Evolutionary conservation across 129 eudicot species (phyloP).

Genomic region (Centrapalus pauciflorus): DNA sequence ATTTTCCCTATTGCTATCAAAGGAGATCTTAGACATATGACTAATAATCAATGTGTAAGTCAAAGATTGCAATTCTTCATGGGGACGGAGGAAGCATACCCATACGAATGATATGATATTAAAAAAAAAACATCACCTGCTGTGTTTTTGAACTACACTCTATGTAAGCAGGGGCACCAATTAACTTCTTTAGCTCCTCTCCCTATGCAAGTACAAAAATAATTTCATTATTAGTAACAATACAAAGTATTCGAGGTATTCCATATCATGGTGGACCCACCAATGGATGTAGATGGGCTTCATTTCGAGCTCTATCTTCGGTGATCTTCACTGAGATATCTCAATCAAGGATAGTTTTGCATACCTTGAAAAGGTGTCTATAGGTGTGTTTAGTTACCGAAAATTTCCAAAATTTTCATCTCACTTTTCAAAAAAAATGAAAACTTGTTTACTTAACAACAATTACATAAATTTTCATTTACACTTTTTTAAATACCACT

Average conservation of each 20-base stretch:
- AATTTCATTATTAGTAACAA: not conserved
- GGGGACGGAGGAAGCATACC: not conserved
- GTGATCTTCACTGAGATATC: no score
- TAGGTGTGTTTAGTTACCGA: no score
- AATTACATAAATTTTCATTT: no score
- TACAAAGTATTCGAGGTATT: not conserved
- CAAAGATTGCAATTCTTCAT: not conserved
- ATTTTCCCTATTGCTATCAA: not conserved
- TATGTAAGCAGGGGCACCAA: conserved; percentile 84
- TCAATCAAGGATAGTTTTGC: no score
- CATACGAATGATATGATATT: not conserved
- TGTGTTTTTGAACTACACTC: conserved; percentile 95
- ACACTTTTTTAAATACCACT: no score
- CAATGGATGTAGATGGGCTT: no score
- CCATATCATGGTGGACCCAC: not conserved
- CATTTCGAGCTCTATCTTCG: no score
- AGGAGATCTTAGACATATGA: not conserved
- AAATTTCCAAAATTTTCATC: no score
- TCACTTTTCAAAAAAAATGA: no score
- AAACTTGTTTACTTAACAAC: no score
- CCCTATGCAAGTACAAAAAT: conserved; percentile 42
- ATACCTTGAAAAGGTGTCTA: no score
- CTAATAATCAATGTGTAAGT: not conserved
- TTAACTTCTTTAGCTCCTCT: conserved; percentile 74
- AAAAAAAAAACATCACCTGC: conserved; percentile 45